Base-by-base conservation (phyloP, 768 basidiomycete species). In the Hypsizygus marmoreus region DNA sequence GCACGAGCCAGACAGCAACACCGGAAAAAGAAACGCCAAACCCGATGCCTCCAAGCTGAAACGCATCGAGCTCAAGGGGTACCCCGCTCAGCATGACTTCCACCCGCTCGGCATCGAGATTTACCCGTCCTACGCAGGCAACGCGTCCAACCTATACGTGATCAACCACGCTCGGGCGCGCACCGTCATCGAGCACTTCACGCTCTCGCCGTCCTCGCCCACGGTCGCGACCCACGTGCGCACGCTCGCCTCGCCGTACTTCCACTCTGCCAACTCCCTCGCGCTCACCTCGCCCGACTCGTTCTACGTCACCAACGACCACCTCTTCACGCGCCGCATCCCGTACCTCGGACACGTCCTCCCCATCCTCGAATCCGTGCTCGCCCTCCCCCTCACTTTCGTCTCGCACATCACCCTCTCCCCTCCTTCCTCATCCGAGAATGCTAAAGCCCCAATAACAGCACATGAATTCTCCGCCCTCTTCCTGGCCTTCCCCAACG, bases 301-400 rank as follows among this genome's bases (percentile, higher is more conserved):
- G 1, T 88, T 90, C 61, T 88, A 83, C 56, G 74, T 89, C 38
- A 77, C 78, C 31, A 85, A 90, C 57, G 88, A 90, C 59, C 88
- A 90, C 55, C 63, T 78, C 26, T 59, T 86, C 56, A 87, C 84
- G 2, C 75, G 82, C 6, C 80, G 87, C 11, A 66, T 81, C 14
- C 80, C 81, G 0, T 57, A 63, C 8, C 29, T 84, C n/a, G 80
- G 81, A 7, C 63, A 65, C 31, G 45, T 81, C 19, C 54, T 82
- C 0, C 79, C 86, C 2, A 5, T 81, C 26, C 32, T 76, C 42
- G 88, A 90, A 58, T 73, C 79, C 4, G 0, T 81, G 13, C 62
- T 82, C 3, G 76, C 61, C 4, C 67, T 87, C 1, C 87, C 87
- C 0, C 58, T 85, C 6, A 62, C 77, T 43, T 86, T 79, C 70